These are phyloP conservation scores for Penicillium coffeae DNA, from an alignment of 495 filamentous ascomycete species.

Conservation along the genomic window DNA sequence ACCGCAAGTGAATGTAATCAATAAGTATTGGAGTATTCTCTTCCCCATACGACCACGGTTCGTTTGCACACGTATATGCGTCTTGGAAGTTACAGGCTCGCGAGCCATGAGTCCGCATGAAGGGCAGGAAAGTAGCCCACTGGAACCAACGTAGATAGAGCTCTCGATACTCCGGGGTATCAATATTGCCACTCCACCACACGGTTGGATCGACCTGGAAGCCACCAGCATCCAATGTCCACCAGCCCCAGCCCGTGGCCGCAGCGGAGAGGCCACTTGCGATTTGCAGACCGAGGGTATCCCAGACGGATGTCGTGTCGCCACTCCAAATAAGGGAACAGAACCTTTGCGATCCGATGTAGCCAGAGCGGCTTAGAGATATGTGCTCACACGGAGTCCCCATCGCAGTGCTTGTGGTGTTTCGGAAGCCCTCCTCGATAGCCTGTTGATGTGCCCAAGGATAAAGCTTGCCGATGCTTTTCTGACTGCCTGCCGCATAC, in stretches of 20 bases:
- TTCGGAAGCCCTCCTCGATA: conserved; percentile 28
- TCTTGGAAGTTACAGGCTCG: conserved; percentile 18
- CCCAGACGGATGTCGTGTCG: conserved; percentile 29
- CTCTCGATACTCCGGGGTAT: conserved; percentile 25
- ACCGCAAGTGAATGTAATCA: conserved; percentile 28
- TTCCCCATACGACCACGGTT: conserved; percentile 31
- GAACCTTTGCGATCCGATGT: conserved; percentile 29
- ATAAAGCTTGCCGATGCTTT: conserved; percentile 27
- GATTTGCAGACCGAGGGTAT: conserved; percentile 23
- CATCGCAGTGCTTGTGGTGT: conserved; percentile 15
- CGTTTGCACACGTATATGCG: conserved; percentile 28
- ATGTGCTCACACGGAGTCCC: conserved; percentile 21
- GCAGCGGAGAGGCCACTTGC: conserved; percentile 26
- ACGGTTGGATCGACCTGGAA: conserved; percentile 30
- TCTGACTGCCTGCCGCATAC: conserved; percentile 25
- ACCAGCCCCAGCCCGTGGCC: conserved; percentile 29
- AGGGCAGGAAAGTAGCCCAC: conserved; percentile 28
- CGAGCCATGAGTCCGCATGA: conserved; percentile 30
- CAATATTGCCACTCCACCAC: conserved; percentile 24
- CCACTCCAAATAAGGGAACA: conserved; percentile 33
- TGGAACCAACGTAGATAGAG: conserved; percentile 30
- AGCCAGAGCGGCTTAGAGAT: conserved; percentile 27
- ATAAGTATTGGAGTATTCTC: conserved; percentile 21
- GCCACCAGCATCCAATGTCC: conserved; percentile 30
- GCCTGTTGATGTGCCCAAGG: conserved; percentile 31